These are phyloP conservation scores for Amauroascus niger DNA, from an alignment of 2,329 filamentous ascomycete species.

Conservation along the genomic window DNA sequence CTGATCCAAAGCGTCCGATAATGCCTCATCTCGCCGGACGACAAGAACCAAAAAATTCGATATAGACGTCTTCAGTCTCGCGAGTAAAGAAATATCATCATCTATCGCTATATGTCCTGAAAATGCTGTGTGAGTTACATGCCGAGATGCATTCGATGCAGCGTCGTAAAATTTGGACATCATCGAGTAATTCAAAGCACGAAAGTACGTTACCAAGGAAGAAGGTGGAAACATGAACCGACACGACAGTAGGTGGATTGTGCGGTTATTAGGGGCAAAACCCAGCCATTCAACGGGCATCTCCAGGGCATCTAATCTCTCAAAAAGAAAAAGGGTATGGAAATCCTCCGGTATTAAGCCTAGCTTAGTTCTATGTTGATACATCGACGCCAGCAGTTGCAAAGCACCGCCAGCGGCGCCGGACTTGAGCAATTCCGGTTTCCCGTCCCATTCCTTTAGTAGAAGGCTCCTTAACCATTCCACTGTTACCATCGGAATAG, in stretches of 20 bases:
- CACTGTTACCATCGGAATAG: conserved; percentile 29
- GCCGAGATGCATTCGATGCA: conserved; percentile 43
- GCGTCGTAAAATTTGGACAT: conserved; percentile 76
- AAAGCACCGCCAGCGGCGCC: conserved; percentile 68
- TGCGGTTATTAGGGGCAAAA: conserved; percentile 52
- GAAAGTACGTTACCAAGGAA: conserved; percentile 71
- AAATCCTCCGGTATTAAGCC: conserved; percentile 62
- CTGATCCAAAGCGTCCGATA: conserved; percentile 72
- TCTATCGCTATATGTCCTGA: conserved; percentile 36
- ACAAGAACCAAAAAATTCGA: conserved; percentile 62
- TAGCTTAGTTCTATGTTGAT: conserved; percentile 59
- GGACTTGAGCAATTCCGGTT: conserved; percentile 58
- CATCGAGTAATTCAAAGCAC: conserved; percentile 72
- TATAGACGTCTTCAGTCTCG: conserved; percentile 56
- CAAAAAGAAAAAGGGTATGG: conserved; percentile 63
- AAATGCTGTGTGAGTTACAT: conserved; percentile 40
- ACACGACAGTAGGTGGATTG: conserved; percentile 66
- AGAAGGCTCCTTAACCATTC: conserved; percentile 54
- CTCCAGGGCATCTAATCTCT: conserved; percentile 63
- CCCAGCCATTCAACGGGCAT: conserved; percentile 64
- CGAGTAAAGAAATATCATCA: conserved; percentile 51
- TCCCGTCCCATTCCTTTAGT: conserved; percentile 70
- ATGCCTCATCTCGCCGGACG: conserved; percentile 56
- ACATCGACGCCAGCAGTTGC: conserved; percentile 60
- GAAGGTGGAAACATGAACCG: conserved; percentile 68